Conservation (phyloP, 768 basidiomycete species). For the Dacryopinax primogenitus region DNA sequence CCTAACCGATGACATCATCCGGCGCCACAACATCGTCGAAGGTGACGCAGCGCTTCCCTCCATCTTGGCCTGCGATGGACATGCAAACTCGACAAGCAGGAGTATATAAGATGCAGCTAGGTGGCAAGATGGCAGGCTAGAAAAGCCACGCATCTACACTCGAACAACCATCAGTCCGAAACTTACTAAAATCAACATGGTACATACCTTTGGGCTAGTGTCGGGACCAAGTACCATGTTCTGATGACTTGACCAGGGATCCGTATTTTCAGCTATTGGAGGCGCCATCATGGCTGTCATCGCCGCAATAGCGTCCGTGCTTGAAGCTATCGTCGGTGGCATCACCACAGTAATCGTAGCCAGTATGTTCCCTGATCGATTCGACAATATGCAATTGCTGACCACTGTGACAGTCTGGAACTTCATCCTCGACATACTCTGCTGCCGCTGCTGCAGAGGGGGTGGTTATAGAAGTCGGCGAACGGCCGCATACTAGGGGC, state of each 20-base stretch:
- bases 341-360: slow-evolving; percentile 9
- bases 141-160: no score
- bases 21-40: neutral
- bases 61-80: neutral
- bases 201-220: neutral
- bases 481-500: neutral
- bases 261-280: neutral
- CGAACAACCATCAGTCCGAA: no score
- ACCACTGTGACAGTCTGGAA: slow-evolving; percentile 14
- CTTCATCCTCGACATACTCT: slow-evolving; percentile 18
- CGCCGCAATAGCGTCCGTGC: neutral
- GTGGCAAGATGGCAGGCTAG: no score
- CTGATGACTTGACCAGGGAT: neutral
- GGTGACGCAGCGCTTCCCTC: slow-evolving; percentile 3
- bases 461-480: slow-evolving; percentile 9
- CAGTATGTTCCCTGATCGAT: slow-evolving; percentile 10
- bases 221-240: neutral
- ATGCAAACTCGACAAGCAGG: neutral
- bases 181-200: neutral
- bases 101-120: neutral
- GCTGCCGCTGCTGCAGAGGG: slow-evolving; percentile 16
- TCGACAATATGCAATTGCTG: neutral
- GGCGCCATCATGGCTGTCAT: slow-evolving; percentile 4
- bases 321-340: slow-evolving; percentile 16
- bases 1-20: slow-evolving; percentile 5